A percentile compares a stretch with the other conserved stretches of the same genome.
These are phyloP conservation scores for Agastache rugosa DNA, from an alignment of 257 asterid genomes.

Conservation along the genomic window DNA sequence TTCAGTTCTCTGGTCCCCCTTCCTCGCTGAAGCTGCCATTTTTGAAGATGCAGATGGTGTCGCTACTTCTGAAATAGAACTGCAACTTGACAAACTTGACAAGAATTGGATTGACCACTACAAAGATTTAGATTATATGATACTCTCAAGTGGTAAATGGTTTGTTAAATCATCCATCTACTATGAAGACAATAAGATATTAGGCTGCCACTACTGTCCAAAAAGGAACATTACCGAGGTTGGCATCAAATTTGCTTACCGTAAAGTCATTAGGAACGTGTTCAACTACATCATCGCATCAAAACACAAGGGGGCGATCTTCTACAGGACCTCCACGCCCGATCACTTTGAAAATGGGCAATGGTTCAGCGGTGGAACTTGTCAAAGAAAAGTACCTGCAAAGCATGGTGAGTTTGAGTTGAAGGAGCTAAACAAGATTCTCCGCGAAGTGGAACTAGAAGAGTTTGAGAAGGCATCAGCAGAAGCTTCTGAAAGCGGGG, in stretches of 20 bases:
- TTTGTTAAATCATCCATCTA: constrained; percentile 63
- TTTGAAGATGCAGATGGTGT: constrained; percentile 65
- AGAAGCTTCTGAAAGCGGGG: constrained; percentile 58
- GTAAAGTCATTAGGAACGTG: constrained; percentile 56
- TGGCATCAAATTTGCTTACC: constrained; percentile 59
- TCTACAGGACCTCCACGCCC: constrained; percentile 66
- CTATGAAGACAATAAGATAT: constrained; percentile 47
- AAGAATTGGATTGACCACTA: constrained; percentile 66
- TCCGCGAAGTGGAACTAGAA: constrained; percentile 50
- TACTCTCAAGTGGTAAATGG: constrained; percentile 84
- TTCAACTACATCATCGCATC: constrained; percentile 52
- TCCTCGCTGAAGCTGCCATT: constrained; percentile 68
- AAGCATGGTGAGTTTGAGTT: constrained; percentile 62
- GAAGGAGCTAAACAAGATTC: constrained; percentile 46
- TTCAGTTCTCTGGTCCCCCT: constrained; percentile 82
- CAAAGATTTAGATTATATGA: constrained; percentile 52
- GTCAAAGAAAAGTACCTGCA: constrained; percentile 59
- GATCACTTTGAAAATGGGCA: constrained; percentile 76
- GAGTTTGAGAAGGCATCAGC: constrained; percentile 55
- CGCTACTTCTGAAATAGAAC: constrained; percentile 70
- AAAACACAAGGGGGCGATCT: constrained; percentile 56
- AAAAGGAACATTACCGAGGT: constrained; percentile 65
- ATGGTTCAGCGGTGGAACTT: constrained; percentile 80
- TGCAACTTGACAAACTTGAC: constrained; percentile 81
- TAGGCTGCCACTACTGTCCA: constrained; percentile 83